phyloP scores from a whole-genome alignment of 257 asterid species.

The Plantago major region DNA sequence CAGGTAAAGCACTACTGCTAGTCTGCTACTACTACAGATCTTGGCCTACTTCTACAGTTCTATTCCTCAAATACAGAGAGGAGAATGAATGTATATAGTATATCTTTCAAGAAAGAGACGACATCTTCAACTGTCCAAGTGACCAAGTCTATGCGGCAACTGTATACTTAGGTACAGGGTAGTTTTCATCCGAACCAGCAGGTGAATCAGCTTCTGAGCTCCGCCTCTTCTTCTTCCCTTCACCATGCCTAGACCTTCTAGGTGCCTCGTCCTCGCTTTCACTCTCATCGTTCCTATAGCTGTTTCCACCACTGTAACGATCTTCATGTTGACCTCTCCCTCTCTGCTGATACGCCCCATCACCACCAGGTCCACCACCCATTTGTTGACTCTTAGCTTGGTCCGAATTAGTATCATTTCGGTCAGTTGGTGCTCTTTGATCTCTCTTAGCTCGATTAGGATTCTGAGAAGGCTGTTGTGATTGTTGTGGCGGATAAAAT shows the following conservation, averaged over 20 bases:
- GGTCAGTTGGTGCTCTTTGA: conserved; percentile 39
- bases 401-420: conserved; percentile 43
- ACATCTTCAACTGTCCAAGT: background rate
- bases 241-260: conserved; percentile 85
- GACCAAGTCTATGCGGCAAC: background rate
- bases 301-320: conserved; percentile 44
- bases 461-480: conserved; percentile 43
- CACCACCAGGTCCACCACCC: conserved; percentile 38
- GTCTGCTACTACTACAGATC: too few species aligned
- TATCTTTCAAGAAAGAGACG: background rate
- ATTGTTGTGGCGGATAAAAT: conserved; percentile 33
- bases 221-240: conserved; percentile 72
- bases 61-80: background rate
- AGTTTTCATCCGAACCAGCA: conserved; percentile 26
- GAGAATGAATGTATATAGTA: background rate
- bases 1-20: too few species aligned
- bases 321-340: conserved; percentile 42
- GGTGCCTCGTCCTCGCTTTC: conserved; percentile 93
- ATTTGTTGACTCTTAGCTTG: conserved; percentile 56
- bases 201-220: conserved; percentile 39
- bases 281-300: conserved; percentile 54
- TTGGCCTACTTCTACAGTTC: background rate
- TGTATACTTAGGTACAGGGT: too few species aligned
- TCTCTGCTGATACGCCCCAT: conserved; percentile 30
- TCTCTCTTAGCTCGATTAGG: conserved; percentile 45